Evolutionary conservation across 805 yeast species (phyloP).

Genomic region (Lipomyces spencermartinsiae): DNA sequence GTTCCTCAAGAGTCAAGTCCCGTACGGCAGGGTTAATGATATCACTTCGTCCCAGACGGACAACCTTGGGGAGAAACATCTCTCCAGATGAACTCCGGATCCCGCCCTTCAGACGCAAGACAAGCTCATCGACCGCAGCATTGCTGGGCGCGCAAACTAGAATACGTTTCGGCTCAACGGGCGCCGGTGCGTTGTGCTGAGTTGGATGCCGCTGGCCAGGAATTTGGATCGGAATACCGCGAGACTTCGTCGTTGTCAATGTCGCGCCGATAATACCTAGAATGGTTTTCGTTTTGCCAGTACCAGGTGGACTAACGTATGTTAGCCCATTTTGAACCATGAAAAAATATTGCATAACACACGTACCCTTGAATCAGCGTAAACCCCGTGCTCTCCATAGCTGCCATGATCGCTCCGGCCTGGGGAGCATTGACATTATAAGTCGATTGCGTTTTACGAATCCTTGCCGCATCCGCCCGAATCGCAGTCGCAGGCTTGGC

Average conservation of each 20-base stretch:
- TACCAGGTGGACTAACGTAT: slow-evolving; percentile 80
- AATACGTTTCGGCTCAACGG: slow-evolving; percentile 57
- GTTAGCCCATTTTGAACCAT: slow-evolving; percentile 6
- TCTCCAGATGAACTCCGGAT: slow-evolving; percentile 55
- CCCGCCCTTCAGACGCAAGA: slow-evolving; percentile 78
- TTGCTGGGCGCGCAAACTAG: slow-evolving; percentile 97
- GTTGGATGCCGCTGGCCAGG: slow-evolving; percentile 44
- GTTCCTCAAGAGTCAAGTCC: slow-evolving; percentile 83
- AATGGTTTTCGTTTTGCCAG: slow-evolving; percentile 98
- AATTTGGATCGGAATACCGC: slow-evolving; percentile 36
- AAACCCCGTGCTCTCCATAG: slow-evolving; percentile 73
- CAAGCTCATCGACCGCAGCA: slow-evolving; percentile 98
- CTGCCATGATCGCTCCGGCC: slow-evolving; percentile 83
- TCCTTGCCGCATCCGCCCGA: slow-evolving; percentile 47
- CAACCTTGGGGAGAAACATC: slow-evolving; percentile 66
- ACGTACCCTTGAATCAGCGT: slow-evolving; percentile 82
- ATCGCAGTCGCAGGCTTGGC: slow-evolving; percentile 64
- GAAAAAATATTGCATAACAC: neutral
- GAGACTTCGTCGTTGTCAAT: slow-evolving; percentile 43
- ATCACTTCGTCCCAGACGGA: slow-evolving; percentile 89
- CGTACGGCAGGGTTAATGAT: slow-evolving; percentile 82
- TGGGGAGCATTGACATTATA: slow-evolving; percentile 84
- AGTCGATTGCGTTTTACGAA: slow-evolving; percentile 53
- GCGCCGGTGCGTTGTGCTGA: slow-evolving; percentile 29
- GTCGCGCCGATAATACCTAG: slow-evolving; percentile 86